phyloP scores from a whole-genome alignment of 2,329 filamentous ascomycete genomes.

The Dothistroma pini region DNA sequence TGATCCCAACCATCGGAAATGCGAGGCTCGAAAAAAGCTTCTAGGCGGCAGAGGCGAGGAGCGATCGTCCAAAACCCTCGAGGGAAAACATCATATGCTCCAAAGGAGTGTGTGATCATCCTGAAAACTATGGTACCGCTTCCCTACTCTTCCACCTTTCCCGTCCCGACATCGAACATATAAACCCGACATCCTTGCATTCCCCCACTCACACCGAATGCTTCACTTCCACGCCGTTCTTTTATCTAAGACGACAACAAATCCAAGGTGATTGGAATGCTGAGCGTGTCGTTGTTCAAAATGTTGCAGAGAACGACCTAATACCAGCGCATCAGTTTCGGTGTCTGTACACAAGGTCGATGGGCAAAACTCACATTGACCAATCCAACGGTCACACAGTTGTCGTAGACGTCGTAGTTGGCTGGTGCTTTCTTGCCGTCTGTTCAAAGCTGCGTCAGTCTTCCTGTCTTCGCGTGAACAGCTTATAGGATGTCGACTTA shows the following conservation, averaged over 20 bases:
- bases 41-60: background rate
- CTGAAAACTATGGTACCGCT: too few species aligned
- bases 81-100: too few species aligned
- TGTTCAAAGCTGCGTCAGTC: background rate
- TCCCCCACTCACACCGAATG: background rate
- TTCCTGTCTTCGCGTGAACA: background rate
- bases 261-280: background rate
- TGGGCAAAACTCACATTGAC: background rate
- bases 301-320: background rate
- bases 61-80: background rate
- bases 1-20: background rate
- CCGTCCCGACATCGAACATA: too few species aligned
- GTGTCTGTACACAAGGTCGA: background rate
- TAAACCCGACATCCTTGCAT: background rate
- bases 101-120: too few species aligned
- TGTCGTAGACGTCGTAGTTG: background rate
- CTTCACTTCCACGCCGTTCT: background rate
- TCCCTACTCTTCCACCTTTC: too few species aligned
- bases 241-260: background rate
- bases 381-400: background rate
- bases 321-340: background rate
- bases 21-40: background rate
- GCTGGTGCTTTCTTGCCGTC: background rate
- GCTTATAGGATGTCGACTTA: background rate
- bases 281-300: background rate